Evolutionary conservation across 805 yeast species (phyloP).

Genomic region (Wickerhamiella qilinensis): DNA sequence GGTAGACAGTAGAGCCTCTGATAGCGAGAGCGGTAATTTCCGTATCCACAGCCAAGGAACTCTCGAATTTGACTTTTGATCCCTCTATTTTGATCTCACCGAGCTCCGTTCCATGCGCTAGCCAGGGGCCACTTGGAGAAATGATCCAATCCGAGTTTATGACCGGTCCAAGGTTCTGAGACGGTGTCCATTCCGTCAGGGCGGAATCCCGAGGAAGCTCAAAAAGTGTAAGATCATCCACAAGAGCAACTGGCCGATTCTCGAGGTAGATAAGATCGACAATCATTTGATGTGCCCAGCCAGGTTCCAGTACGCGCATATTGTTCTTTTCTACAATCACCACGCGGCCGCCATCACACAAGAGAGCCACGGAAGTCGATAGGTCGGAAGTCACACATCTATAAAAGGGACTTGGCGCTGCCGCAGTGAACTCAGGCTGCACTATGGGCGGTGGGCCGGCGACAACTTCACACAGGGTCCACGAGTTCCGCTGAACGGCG

Average conservation of each 20-base stretch:
- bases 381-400: background rate
- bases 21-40: background rate
- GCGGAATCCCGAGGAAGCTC: background rate
- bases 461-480: conserved; percentile 2
- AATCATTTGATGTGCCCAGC: conserved; percentile 1
- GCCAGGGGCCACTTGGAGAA: background rate
- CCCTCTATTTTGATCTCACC: background rate
- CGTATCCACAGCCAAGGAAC: background rate
- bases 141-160: background rate
- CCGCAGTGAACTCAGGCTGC: conserved; percentile 4
- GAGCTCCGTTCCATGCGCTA: background rate
- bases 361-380: background rate
- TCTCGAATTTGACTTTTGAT: background rate
- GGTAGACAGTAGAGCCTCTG: background rate
- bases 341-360: conserved; percentile 4
- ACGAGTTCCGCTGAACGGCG: conserved; percentile 3
- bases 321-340: conserved; percentile 6
- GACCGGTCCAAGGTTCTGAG: background rate
- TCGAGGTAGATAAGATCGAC: background rate
- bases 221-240: background rate
- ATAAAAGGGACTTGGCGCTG: conserved; percentile 1
- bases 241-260: background rate
- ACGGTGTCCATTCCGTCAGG: background rate
- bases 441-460: background rate
- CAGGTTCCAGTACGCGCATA: conserved; percentile 5